Evolutionary conservation across 1,139 yeast species (phyloP).

Genomic region (Yamadazyma jaroonii): DNA sequence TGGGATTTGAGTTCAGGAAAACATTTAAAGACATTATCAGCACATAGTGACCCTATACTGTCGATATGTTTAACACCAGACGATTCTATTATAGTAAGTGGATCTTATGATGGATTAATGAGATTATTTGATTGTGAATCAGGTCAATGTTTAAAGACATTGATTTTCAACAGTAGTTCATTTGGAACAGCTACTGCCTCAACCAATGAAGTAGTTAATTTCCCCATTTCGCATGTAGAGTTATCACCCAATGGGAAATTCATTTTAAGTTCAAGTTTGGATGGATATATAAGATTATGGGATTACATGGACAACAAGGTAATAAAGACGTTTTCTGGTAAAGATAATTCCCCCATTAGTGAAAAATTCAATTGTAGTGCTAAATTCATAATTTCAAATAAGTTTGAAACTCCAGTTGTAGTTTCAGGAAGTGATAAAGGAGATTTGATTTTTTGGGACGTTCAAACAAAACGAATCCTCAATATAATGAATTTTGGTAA

Average conservation of each 20-base stretch:
- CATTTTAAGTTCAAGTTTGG: conserved; percentile 75
- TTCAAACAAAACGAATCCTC: conserved; percentile 60
- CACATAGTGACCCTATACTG: conserved; percentile 90
- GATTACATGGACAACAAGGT: conserved; percentile 77
- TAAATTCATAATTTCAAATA: conserved; percentile 35
- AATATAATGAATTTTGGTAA: conserved; percentile 27
- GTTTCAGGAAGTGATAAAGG: conserved; percentile 69
- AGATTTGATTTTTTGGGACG: conserved; percentile 67
- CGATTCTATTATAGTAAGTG: conserved; percentile 79
- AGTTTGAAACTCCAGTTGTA: conserved; percentile 33
- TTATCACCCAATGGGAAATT: conserved; percentile 83
- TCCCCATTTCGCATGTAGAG: conserved; percentile 72
- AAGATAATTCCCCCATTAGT: conserved; percentile 30
- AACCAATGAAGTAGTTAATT: conserved; percentile 43
- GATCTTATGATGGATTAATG: conserved; percentile 88
- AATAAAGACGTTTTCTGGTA: conserved; percentile 65
- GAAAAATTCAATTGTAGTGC: conserved; percentile 50
- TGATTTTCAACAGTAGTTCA: conserved; percentile 67
- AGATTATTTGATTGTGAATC: conserved; percentile 83
- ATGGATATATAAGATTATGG: conserved; percentile 78
- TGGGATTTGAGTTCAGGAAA: conserved; percentile 83
- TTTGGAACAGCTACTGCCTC: conserved; percentile 61
- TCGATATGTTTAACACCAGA: conserved; percentile 73
- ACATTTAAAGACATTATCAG: conserved; percentile 77
- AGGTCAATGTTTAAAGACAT: conserved; percentile 88